Evolutionary conservation across 2,329 filamentous ascomycete species (phyloP).

Genomic region (Paecilomyces variotii): DNA sequence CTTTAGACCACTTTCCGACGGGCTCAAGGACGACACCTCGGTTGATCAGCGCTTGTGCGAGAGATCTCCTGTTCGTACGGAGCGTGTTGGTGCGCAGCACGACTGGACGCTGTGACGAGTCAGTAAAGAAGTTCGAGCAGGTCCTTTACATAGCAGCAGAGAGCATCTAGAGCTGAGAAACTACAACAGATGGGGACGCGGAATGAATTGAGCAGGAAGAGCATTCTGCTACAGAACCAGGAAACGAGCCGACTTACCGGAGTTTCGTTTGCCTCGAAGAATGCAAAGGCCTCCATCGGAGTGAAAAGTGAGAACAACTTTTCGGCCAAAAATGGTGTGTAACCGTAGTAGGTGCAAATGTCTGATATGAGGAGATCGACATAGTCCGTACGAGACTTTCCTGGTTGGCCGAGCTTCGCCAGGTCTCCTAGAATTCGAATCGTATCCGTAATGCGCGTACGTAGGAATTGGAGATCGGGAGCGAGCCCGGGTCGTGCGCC

Average conservation of each 20-base stretch:
- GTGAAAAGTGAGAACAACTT: constrained; percentile 92
- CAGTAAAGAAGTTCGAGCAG: background rate
- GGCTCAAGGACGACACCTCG: constrained; percentile 93
- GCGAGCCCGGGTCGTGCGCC: constrained; percentile 60
- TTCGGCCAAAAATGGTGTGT: constrained; percentile 87
- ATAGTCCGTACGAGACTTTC: constrained; percentile 80
- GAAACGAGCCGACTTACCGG: constrained; percentile 32
- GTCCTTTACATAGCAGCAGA: background rate
- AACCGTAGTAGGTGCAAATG: constrained; percentile 93
- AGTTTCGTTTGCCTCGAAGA: constrained; percentile 98
- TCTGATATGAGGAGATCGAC: constrained; percentile 79
- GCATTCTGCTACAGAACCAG: background rate
- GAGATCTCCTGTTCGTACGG: constrained; percentile 64
- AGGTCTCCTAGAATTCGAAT: constrained; percentile 88
- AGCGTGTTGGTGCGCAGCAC: constrained; percentile 97
- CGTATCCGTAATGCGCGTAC: constrained; percentile 84
- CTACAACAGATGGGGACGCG: background rate
- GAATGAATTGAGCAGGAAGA: background rate
- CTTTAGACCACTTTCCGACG: constrained; percentile 97
- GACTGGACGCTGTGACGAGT: constrained; percentile 56
- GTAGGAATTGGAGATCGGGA: constrained; percentile 81
- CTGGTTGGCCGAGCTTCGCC: constrained; percentile 68
- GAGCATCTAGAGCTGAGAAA: background rate
- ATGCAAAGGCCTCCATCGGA: constrained; percentile 88
- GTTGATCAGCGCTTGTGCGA: constrained; percentile 91